These are phyloP conservation scores for Calonectria ilicicola DNA, from an alignment of 2,329 filamentous ascomycete species.

Conservation along the genomic window DNA sequence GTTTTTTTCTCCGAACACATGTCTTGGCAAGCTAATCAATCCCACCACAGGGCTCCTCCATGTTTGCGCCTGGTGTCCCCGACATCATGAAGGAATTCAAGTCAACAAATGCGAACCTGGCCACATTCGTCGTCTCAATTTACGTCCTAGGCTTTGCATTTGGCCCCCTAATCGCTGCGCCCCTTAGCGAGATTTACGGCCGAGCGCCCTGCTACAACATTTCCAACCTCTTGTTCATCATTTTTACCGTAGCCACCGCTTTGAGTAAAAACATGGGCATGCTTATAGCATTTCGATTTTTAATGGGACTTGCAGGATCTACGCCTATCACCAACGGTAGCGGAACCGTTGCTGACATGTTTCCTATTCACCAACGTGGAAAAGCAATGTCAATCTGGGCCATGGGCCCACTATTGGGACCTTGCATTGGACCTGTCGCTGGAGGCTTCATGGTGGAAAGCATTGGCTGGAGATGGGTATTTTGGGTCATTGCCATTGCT, in stretches of 20 bases:
- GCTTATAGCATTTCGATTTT: conserved; percentile 72
- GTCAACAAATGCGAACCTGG: conserved; percentile 51
- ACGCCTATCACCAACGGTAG: conserved; percentile 76
- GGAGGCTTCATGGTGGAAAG: conserved; percentile 55
- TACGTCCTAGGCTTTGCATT: conserved; percentile 64
- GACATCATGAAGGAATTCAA: conserved; percentile 59
- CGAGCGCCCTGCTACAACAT: conserved; percentile 53
- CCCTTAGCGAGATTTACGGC: conserved; percentile 72
- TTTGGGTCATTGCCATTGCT: conserved; percentile 47
- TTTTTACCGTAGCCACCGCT: conserved; percentile 56
- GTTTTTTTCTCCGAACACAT: neutral
- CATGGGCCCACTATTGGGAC: conserved; percentile 70
- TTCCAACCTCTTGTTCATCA: conserved; percentile 66
- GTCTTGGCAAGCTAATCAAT: conserved; percentile 15
- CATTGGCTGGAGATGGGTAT: conserved; percentile 63
- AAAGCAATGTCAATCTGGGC: conserved; percentile 75
- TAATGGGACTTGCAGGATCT: conserved; percentile 69
- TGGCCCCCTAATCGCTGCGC: conserved; percentile 73
- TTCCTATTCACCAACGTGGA: conserved; percentile 68
- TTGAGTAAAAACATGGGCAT: conserved; percentile 74
- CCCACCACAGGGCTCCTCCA: conserved; percentile 40
- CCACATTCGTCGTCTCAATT: conserved; percentile 57
- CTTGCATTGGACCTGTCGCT: conserved; percentile 63
- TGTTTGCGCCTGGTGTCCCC: conserved; percentile 55
- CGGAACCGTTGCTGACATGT: conserved; percentile 75